Conservation (phyloP, 768 basidiomycete genomes). For the Krasilnikovozyma curviuscula region DNA sequence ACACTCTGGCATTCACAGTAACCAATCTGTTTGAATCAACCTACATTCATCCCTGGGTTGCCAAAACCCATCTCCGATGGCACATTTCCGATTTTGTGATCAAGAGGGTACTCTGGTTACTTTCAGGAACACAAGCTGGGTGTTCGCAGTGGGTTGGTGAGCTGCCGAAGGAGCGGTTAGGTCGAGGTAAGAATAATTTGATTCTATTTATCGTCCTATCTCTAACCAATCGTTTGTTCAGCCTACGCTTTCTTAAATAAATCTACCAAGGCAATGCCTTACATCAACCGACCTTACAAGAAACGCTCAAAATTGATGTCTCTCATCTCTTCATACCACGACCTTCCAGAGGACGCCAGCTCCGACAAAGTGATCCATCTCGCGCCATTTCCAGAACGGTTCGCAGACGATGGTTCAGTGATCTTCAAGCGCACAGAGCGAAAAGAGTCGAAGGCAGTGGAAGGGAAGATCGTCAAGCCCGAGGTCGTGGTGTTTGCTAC, state of each 20-base stretch:
- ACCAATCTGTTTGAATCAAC: slow-evolving; percentile 24
- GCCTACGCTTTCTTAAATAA: slow-evolving; percentile 50
- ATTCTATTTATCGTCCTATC: neutral
- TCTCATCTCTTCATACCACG: slow-evolving; percentile 38
- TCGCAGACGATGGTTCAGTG: slow-evolving; percentile 31
- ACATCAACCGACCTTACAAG: slow-evolving; percentile 40
- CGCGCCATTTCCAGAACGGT: slow-evolving; percentile 37
- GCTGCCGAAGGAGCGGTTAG: slow-evolving; percentile 33
- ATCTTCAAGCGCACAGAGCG: slow-evolving; percentile 30
- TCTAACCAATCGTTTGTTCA: neutral
- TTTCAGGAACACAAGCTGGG: slow-evolving; percentile 32
- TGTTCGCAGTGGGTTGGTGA: slow-evolving; percentile 10
- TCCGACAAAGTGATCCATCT: slow-evolving; percentile 31
- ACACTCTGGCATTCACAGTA: neutral
- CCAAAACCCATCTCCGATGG: slow-evolving; percentile 38
- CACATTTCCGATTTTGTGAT: slow-evolving; percentile 38
- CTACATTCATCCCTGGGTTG: slow-evolving; percentile 42
- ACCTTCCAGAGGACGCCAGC: slow-evolving; percentile 36
- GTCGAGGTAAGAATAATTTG: slow-evolving; percentile 22
- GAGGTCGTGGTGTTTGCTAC: slow-evolving; percentile 37
- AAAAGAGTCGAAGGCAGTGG: slow-evolving; percentile 33
- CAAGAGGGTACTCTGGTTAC: slow-evolving; percentile 40
- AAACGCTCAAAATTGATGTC: slow-evolving; percentile 32
- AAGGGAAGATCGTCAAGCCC: slow-evolving; percentile 29
- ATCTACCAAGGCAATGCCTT: slow-evolving; percentile 42